These are phyloP conservation scores for Tuber umbilicatum DNA, from an alignment of 495 filamentous ascomycete genomes.

Conservation along the genomic window DNA sequence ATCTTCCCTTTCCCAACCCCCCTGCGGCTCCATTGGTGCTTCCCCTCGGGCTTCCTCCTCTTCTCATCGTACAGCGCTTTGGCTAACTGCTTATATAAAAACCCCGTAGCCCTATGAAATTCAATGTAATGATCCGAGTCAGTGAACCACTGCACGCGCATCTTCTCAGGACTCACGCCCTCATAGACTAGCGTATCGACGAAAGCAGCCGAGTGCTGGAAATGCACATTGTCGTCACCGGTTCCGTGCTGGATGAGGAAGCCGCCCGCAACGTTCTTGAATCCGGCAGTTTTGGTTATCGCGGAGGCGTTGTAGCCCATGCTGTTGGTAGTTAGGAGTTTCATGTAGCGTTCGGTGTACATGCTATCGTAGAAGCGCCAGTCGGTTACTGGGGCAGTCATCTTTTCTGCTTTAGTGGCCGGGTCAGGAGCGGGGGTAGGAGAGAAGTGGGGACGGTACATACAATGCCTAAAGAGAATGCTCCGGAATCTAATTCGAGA, in stretches of 20 bases:
- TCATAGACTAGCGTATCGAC: constrained; percentile 50
- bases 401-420: constrained; percentile 12
- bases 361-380: constrained; percentile 60
- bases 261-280: constrained; percentile 50
- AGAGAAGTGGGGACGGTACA: neutral
- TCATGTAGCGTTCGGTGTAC: constrained; percentile 63
- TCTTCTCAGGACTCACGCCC: constrained; percentile 45
- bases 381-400: constrained; percentile 52
- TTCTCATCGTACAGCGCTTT: constrained; percentile 49
- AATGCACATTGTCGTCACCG: constrained; percentile 58
- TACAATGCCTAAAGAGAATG: constrained; percentile 49
- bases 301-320: constrained; percentile 49
- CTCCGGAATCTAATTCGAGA: constrained; percentile 48
- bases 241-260: constrained; percentile 54
- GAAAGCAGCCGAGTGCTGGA: constrained; percentile 52
- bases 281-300: constrained; percentile 46
- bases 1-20: neutral
- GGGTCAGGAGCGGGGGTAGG: constrained; percentile 4
- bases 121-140: constrained; percentile 52
- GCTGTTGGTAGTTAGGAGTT: constrained; percentile 48
- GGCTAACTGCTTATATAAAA: constrained; percentile 50
- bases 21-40: constrained; percentile 47
- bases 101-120: constrained; percentile 47
- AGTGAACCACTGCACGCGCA: constrained; percentile 45
- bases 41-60: constrained; percentile 39